Percentiles rank a stretch among this genome's conserved stretches.
phyloP scores from a whole-genome alignment of 768 basidiomycete genomes.

The Xerocomus spinulosus region DNA sequence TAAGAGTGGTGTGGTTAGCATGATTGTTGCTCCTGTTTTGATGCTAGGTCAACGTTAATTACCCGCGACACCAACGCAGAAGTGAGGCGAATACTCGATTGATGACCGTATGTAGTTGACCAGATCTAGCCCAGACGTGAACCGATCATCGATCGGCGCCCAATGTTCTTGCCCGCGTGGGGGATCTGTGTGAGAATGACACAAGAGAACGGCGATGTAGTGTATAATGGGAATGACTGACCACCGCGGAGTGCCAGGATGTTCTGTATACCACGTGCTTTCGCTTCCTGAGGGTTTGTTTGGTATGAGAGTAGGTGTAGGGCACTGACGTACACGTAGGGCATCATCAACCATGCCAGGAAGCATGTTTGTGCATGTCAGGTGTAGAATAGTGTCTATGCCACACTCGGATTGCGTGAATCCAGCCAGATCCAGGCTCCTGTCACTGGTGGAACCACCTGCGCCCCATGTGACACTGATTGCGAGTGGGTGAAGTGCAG shows the following conservation, averaged over 20 bases:
- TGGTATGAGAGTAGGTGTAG: background rate
- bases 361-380: conserved; percentile 97
- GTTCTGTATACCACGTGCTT: conserved; percentile 77
- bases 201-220: background rate
- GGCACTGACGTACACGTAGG: conserved; percentile 55
- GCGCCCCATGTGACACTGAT: conserved; percentile 98
- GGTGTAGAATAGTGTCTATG: conserved; percentile 85
- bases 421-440: conserved; percentile 81
- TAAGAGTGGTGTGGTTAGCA: background rate
- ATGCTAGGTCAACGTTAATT: conserved; percentile 1
- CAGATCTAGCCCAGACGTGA: conserved; percentile 84
- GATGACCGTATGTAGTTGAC: conserved; percentile 81
- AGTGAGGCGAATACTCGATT: conserved; percentile 73
- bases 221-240: conserved; percentile 29
- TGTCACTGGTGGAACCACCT: conserved; percentile 85
- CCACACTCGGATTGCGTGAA: conserved; percentile 68
- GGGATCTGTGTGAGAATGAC: conserved; percentile 56
- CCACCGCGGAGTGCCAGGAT: conserved; percentile 92
- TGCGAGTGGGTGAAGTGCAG: conserved; percentile 72
- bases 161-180: conserved; percentile 93
- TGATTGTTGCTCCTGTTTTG: background rate
- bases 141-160: conserved; percentile 79
- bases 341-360: conserved; percentile 81
- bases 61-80: conserved; percentile 96
- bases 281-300: conserved; percentile 55